Conservation (phyloP, 371 early-diverging fungal species). For the Zancudomyces culisetae region DNA sequence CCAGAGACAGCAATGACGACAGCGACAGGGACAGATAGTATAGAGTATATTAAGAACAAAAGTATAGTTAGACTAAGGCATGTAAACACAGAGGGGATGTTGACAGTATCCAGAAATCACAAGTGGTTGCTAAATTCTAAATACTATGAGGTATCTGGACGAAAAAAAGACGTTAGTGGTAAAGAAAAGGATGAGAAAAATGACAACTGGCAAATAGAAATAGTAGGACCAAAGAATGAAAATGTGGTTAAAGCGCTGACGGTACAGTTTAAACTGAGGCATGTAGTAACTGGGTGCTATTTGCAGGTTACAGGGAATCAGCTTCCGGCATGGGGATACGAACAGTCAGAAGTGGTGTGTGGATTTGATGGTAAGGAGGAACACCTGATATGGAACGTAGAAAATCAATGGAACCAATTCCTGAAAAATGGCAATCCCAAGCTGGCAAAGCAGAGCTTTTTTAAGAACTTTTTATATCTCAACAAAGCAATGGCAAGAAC, state of each 20-base stretch:
- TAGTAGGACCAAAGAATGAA: slow-evolving; percentile 29
- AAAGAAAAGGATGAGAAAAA: slow-evolving; percentile 49
- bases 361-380: slow-evolving; percentile 27
- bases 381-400: slow-evolving; percentile 83
- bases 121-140: slow-evolving; percentile 54
- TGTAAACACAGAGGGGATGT: slow-evolving; percentile 40
- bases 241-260: slow-evolving; percentile 44
- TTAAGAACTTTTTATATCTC: slow-evolving; percentile 74
- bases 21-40: slow-evolving; percentile 7
- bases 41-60: slow-evolving; percentile 42
- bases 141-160: slow-evolving; percentile 81
- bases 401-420: slow-evolving; percentile 61
- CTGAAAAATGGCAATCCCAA: slow-evolving; percentile 33
- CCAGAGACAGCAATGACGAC: slow-evolving; percentile 23
- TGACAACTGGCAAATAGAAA: slow-evolving; percentile 83
- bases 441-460: slow-evolving; percentile 48
- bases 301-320: slow-evolving; percentile 52
- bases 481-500: slow-evolving; percentile 95
- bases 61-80: slow-evolving; percentile 72
- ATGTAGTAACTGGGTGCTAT: slow-evolving; percentile 54
- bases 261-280: slow-evolving; percentile 76
- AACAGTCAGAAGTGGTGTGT: slow-evolving; percentile 88
- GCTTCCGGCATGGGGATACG: slow-evolving; percentile 97
- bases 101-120: slow-evolving; percentile 57
- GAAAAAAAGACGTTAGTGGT: slow-evolving; percentile 32